Evolutionary conservation across 495 filamentous ascomycete species (phyloP).

Genomic region (Xylaria longipes): DNA sequence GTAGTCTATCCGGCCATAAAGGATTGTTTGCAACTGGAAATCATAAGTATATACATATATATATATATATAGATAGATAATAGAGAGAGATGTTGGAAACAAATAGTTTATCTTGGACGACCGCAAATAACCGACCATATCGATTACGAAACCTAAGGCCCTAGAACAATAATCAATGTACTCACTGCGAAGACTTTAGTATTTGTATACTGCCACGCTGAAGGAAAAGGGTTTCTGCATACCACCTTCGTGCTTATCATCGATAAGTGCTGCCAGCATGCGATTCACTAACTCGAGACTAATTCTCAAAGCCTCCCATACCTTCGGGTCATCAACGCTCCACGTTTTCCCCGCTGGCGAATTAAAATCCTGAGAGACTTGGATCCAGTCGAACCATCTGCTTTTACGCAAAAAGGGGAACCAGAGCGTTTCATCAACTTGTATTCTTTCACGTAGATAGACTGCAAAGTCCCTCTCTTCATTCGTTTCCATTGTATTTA

Average conservation of each 20-base stretch:
- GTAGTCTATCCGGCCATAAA: constrained; percentile 13
- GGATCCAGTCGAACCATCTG: constrained; percentile 7
- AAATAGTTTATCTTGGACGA: neutral
- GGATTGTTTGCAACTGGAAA: constrained; percentile 9
- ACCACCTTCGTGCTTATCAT: constrained; percentile 14
- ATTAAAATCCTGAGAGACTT: neutral
- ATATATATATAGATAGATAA: no score
- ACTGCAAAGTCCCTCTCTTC: neutral
- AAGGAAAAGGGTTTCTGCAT: neutral
- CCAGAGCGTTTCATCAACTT: constrained; percentile 6
- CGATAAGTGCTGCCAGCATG: constrained; percentile 1
- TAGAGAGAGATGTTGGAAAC: no score
- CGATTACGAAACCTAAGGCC: neutral
- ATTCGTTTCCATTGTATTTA: neutral
- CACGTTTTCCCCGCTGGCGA: neutral
- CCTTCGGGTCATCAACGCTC: neutral
- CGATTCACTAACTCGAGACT: constrained; percentile 3
- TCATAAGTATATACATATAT: neutral
- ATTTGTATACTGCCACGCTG: neutral
- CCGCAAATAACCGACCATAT: neutral
- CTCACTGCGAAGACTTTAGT: constrained; percentile 8
- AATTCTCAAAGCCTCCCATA: neutral
- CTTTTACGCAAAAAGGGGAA: neutral
- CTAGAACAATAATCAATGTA: neutral
- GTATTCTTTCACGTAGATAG: neutral